Evolutionary conservation across 1,284 basidiomycete species (phyloP).

Genomic region (Ganoderma multipileum): DNA sequence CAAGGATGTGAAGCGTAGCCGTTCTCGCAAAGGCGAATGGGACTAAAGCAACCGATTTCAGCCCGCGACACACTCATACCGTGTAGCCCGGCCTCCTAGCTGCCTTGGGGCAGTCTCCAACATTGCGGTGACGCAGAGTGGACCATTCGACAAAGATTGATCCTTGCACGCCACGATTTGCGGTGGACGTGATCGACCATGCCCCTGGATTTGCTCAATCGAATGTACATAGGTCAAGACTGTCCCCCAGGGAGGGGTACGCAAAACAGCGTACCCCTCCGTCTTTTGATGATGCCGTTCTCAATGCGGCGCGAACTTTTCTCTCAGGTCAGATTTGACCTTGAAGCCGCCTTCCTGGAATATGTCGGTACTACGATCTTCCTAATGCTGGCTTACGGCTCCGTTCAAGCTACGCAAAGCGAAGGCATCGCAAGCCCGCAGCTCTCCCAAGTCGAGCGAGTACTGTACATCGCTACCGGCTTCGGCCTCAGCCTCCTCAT

Average conservation of each 20-base stretch:
- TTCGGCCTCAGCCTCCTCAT: constrained; percentile 76
- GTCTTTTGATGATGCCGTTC: not conserved
- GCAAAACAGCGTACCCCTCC: no score
- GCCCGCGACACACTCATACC: not conserved
- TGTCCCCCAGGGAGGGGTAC: not conserved
- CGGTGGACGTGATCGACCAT: not conserved
- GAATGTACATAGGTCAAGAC: constrained; percentile 1
- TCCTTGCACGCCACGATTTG: not conserved
- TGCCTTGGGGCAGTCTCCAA: not conserved
- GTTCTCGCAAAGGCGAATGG: constrained; percentile 34
- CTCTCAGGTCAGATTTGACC: constrained; percentile 41
- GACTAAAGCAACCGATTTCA: constrained; percentile 22
- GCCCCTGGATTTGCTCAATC: not conserved
- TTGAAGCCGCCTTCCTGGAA: constrained; percentile 57
- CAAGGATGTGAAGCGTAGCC: constrained; percentile 51
- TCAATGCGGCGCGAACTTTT: constrained; percentile 11
- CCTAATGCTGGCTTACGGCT: constrained; percentile 66
- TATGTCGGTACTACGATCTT: constrained; percentile 66
- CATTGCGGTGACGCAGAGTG: not conserved
- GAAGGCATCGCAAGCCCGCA: constrained; percentile 36
- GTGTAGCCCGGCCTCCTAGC: not conserved
- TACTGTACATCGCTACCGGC: constrained; percentile 65
- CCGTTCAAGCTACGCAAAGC: constrained; percentile 54
- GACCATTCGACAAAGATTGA: not conserved
- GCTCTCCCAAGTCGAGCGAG: constrained; percentile 47